Evolutionary conservation across 1,284 basidiomycete genomes (phyloP), one percentile per base, ranked within the genome.

Genomic region (Ustilago lituana): DNA sequence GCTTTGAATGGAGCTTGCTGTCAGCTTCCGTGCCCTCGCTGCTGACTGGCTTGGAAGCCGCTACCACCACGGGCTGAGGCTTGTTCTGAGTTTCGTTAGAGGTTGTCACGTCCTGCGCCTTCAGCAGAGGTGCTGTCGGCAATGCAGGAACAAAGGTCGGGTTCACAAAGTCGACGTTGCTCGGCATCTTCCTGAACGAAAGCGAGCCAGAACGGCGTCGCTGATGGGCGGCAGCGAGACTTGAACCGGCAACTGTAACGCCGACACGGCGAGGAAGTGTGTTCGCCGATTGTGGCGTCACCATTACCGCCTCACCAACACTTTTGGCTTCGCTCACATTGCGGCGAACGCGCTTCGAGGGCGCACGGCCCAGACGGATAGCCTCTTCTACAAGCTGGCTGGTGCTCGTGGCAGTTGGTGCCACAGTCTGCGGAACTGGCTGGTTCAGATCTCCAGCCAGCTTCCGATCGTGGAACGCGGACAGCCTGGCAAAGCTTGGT

Each of bases 331-430:
- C 60, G 53, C 50, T 60, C 8, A 35, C 49, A n/a, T 43, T 51
- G 26, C 63, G 61, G 4, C 67, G 63, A 4, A 71, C 54, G 7
- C 67, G 62, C 40, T 71, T 71, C 17, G 62, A 71, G 2, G 67
- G 67, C 4, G 67, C 67, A 17, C 54, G 53, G 8, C 67, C 67
- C 11, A 71, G 58, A 6, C 67, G 53, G 9, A 64, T 48, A n/a
- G 67, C 67, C 29, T 66, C 67, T 27, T 60, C 62, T 44, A 36
- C 31, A 15, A 29, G 11, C 39, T 48, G 48, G 26, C n/a, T 43
- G 4, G 48, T 31, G 4, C 40, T n/a, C 6, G 20, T n/a, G 4
- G 38, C 36, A 4, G 20, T 33, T 2, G 37, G 23, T 22, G 24
- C 39, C 3, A 24, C 38, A 2, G 9, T 20, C 33, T 24, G 27